Base-by-base conservation (phyloP, 331 rosid species). In the Quercus phellos region DNA sequence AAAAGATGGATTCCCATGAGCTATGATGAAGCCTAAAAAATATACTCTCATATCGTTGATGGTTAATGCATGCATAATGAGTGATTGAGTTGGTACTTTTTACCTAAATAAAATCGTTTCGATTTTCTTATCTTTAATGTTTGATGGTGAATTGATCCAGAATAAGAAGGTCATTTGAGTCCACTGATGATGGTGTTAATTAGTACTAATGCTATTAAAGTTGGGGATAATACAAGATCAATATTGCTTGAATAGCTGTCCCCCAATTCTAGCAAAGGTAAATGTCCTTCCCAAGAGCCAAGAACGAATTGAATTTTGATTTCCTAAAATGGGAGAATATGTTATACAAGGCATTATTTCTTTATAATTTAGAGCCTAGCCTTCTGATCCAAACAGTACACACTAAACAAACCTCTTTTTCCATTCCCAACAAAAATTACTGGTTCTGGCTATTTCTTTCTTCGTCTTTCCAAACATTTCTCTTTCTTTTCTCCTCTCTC, bases 1-100 rank as follows among this genome's bases (percentile, higher is more conserved):
- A 42, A 32, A 74, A 46, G 78, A 55, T 79, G 64, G 79, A 74
- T 84, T 80, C 78, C 68, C 61, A 73, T 71, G 16, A 78, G 79
- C 53, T 22, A 51, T 46, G 26, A 51, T 53, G 32, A 68, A 67
- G 13, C 71, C 50, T 46, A 21, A 66, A 74, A 30, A 58, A n/a
- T 68, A 68, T 68, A 16, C 61, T 70, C 38, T 51, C 69, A 58
- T 60, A 68, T 60, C 17, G 68, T 80, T 70, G 24, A 18, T 76
- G 32, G 38, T 80, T 83, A 74, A 54, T 74, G 63, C 79, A 82
- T 63, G 80, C 74, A 74, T 56, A 43, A 54, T 3, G 21, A 16
- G 35, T 73, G 89, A 78, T 75, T 76, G 51, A 9, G 17, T 55
- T 51, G 29, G 29, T 26, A 35, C n/a, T 67, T 51, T 42, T 18